These are phyloP conservation scores for Collybia sordida DNA, from an alignment of 768 basidiomycete species.

Conservation along the genomic window DNA sequence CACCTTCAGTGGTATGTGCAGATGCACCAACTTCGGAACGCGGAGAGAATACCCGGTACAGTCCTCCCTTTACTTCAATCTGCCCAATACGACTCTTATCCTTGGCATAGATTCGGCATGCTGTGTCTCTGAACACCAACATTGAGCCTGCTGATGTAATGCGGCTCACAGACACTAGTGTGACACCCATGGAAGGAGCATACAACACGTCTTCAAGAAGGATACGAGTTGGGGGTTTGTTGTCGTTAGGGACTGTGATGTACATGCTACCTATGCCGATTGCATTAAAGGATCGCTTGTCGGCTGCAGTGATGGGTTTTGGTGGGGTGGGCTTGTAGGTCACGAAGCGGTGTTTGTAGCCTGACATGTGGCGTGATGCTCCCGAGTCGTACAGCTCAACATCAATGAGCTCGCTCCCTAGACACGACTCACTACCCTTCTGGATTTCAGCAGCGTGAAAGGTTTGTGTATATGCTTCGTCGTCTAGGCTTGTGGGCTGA, in stretches of 20 bases:
- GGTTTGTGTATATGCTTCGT: too few species aligned
- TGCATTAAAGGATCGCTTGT: constrained; percentile 20
- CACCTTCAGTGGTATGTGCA: too few species aligned
- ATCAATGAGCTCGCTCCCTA: too few species aligned
- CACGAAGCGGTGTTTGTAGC: constrained; percentile 12
- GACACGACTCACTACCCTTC: too few species aligned
- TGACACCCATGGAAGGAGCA: constrained; percentile 8
- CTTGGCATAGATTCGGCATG: constrained; percentile 13
- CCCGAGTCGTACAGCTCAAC: too few species aligned
- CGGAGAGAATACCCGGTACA: constrained; percentile 19
- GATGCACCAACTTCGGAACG: constrained; percentile 8
- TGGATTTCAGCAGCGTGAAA: too few species aligned
- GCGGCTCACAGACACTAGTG: constrained; percentile 7
- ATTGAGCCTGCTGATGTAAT: constrained; percentile 1
- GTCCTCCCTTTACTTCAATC: constrained; percentile 21
- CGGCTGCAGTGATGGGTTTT: constrained; percentile 18
- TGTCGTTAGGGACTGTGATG: constrained; percentile 18
- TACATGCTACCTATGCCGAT: constrained; percentile 20
- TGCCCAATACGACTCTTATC: constrained; percentile 19
- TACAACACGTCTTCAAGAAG: constrained; percentile 7
- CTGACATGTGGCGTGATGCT: too few species aligned
- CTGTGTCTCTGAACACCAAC: background rate
- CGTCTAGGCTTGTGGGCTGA: too few species aligned
- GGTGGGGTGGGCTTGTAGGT: constrained; percentile 17
- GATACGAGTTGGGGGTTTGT: constrained; percentile 1